Evolutionary conservation across 2,329 filamentous ascomycete species (phyloP).

Genomic region (Colletotrichum agaves): DNA sequence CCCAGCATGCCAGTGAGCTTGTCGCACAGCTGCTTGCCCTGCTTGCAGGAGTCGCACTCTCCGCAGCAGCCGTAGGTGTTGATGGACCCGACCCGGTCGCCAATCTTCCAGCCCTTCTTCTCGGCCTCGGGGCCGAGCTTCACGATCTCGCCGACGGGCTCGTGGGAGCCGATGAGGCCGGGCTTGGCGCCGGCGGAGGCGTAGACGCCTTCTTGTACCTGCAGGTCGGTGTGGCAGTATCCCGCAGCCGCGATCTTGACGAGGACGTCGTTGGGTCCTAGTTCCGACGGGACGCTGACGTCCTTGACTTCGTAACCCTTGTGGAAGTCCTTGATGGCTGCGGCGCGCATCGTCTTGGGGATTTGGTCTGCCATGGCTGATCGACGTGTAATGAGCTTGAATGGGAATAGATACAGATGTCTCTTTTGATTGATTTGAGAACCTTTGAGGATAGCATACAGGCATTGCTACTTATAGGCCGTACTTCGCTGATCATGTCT

Average conservation of each 20-base stretch:
- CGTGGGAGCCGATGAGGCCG: slow-evolving; percentile 60
- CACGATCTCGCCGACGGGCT: slow-evolving; percentile 71
- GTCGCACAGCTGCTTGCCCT: slow-evolving; percentile 40
- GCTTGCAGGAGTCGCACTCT: slow-evolving; percentile 40
- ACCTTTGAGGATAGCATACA: background rate
- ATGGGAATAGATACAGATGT: background rate
- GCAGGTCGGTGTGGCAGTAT: slow-evolving; percentile 39
- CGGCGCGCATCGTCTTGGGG: slow-evolving; percentile 45
- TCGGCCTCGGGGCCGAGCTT: slow-evolving; percentile 59
- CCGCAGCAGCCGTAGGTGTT: slow-evolving; percentile 40
- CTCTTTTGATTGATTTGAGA: background rate
- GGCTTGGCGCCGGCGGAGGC: slow-evolving; percentile 40
- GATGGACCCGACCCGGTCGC: slow-evolving; percentile 63
- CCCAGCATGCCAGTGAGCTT: slow-evolving; percentile 41
- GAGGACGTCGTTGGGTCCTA: slow-evolving; percentile 36
- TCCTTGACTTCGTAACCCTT: slow-evolving; percentile 33
- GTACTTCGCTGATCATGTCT: background rate
- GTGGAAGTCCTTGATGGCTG: slow-evolving; percentile 43
- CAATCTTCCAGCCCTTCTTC: slow-evolving; percentile 51
- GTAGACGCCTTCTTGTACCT: slow-evolving; percentile 36
- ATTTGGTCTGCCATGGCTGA: slow-evolving; percentile 30
- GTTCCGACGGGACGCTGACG: slow-evolving; percentile 34
- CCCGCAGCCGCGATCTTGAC: slow-evolving; percentile 39
- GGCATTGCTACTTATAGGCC: background rate
- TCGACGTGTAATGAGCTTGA: background rate